A percentile compares a stretch with the other conserved stretches of the same genome.
Conservation (phyloP, 2,329 filamentous ascomycete species). For the Fusarium armeniacum region DNA sequence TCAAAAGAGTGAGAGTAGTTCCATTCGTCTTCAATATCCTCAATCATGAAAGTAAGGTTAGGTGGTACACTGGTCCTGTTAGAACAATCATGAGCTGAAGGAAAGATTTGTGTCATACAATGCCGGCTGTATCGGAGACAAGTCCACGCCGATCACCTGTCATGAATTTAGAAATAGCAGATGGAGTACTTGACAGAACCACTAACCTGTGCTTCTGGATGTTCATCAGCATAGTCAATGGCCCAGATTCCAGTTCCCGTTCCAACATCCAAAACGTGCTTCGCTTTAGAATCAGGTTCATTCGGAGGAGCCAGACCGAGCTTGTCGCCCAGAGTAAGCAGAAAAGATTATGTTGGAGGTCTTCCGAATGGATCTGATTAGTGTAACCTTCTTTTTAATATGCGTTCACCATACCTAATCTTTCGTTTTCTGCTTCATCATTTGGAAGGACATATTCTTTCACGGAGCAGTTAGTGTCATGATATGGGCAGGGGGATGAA, state of each 20-base stretch:
- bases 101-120: neutral
- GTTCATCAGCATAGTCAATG: constrained; percentile 38
- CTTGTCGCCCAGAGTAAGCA: constrained; percentile 33
- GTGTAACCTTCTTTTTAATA: accelerated
- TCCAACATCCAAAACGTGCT: constrained; percentile 37
- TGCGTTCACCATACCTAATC: constrained; percentile 16
- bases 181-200: accelerated
- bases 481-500: accelerated
- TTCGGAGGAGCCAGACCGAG: constrained; percentile 38
- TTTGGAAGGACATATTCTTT: constrained; percentile 42
- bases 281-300: constrained; percentile 19
- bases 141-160: constrained; percentile 29
- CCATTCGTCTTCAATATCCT: constrained; percentile 41
- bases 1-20: constrained; percentile 25
- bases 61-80: constrained; percentile 20
- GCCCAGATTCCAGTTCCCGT: constrained; percentile 45
- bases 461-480: neutral
- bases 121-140: constrained; percentile 36
- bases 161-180: accelerated
- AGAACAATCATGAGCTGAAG: accelerated
- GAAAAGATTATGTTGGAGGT: constrained; percentile 40
- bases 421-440: constrained; percentile 36
- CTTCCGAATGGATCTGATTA: neutral
- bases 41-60: constrained; percentile 30
- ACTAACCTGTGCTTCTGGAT: constrained; percentile 26